A percentile compares a stretch with the other conserved stretches of the same genome.
Evolutionary conservation across 495 filamentous ascomycete species (phyloP).

Genomic region (Clavariopsis aquatica): DNA sequence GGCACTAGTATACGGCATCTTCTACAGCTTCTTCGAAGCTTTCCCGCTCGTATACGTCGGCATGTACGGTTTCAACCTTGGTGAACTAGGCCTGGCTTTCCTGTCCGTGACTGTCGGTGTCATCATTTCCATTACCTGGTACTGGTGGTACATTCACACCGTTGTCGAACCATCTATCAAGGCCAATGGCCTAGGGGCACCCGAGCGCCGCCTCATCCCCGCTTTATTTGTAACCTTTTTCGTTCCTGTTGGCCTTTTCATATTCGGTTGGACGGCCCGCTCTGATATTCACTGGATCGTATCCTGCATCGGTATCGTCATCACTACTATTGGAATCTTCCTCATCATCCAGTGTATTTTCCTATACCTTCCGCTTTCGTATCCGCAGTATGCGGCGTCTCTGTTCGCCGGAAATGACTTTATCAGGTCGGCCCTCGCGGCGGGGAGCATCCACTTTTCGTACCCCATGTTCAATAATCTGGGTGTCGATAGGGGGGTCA

Average conservation of each 20-base stretch:
- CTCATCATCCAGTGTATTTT: conserved; percentile 65
- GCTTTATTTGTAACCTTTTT: conserved; percentile 57
- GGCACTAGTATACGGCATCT: conserved; percentile 66
- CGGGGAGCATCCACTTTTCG: conserved; percentile 59
- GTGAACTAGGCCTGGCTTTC: conserved; percentile 66
- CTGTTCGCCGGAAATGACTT: conserved; percentile 66
- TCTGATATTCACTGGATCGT: conserved; percentile 63
- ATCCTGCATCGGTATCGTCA: conserved; percentile 58
- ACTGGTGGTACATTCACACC: conserved; percentile 55
- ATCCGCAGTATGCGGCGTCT: conserved; percentile 63
- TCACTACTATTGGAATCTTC: conserved; percentile 56
- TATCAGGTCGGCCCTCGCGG: conserved; percentile 57
- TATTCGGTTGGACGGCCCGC: conserved; percentile 63
- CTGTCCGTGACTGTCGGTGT: conserved; percentile 61
- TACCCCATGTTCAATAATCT: conserved; percentile 59
- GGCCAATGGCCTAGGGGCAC: conserved; percentile 49
- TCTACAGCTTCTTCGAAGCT: conserved; percentile 71
- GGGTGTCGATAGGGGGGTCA: conserved; percentile 57
- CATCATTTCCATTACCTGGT: conserved; percentile 55
- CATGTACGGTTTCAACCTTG: conserved; percentile 63
- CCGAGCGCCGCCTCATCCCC: conserved; percentile 58
- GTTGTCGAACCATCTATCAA: conserved; percentile 55
- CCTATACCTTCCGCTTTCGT: conserved; percentile 62
- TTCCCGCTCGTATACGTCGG: conserved; percentile 71
- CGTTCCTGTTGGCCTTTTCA: conserved; percentile 61